Base-by-base conservation (phyloP, 2,329 filamentous ascomycete species). In the Pseudogymnoascus sp. region DNA sequence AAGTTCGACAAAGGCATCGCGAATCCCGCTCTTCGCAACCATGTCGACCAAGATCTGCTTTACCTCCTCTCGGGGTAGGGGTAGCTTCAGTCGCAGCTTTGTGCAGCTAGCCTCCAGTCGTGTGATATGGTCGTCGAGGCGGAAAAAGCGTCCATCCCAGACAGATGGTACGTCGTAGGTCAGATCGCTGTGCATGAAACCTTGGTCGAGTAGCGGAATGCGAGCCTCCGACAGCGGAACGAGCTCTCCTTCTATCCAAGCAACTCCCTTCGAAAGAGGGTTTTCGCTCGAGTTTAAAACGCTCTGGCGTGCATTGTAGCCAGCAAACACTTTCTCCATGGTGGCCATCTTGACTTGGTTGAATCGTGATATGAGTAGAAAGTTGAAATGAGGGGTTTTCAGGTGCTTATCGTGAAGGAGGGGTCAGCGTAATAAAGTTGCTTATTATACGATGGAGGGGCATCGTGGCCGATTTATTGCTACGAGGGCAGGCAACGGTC, bases 151-250 rank as follows among this genome's bases (percentile, higher is more conserved):
- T 0, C 79, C 78, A 58, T 81, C 78, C 80, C 80, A 82, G 26
- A 81, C 77, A 0, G 78, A 69, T 0, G 79, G 78, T 0, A 82
- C 80, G 59, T 82, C 80, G 67, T 82, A 82, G 1, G 80, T 82
- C 1, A 81, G 67, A 52, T 82, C 80, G 69, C 78, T 77, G 68
- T 78, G 79, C 66, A 81, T 68, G 68, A 82, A 82, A 16, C 80
- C 80, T 69, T 82, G 76, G 65, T 82, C 80, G 0, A 79, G 66
- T 0, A 82, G 68, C 1, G 80, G 80, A 16, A 82, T 80, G n/a
- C 74, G 74, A 1, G 80, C 80, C 52, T 80, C 69, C n/a, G 72
- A 39, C 5, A 81, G 67, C 2, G 79, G 78, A 0, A 75, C 72
- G 3, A 78, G 68, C 41, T 77, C 67, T 14, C 77, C 77, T 49